Evolutionary conservation across 345 rosid genomes (phyloP), one percentile per base, ranked within the genome.

Genomic region (Raphanus sativus): DNA sequence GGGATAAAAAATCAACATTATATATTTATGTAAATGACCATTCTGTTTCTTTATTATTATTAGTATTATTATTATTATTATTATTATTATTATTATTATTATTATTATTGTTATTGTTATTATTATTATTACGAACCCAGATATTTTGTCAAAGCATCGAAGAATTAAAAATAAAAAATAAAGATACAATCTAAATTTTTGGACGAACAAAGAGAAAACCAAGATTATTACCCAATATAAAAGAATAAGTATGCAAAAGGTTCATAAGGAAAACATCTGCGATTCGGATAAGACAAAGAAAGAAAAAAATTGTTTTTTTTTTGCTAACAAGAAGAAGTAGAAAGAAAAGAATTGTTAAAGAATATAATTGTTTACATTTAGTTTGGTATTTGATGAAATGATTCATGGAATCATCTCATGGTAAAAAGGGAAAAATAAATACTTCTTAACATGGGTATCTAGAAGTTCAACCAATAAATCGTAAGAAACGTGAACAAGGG

Each of bases 111-210:
- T 16, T 66, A 42, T 24, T 40, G 2, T 65, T 4, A 4, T 48
- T 58, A 24, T 16, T 15, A 26, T 77, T 26, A 70, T 54, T 63
- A 13, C 66, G 50, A 63, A 50, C 48, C 40, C 62, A 62, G 15
- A 50, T 62, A 4, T 33, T 69, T 25, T 25, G 7, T 11, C 63
- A 61, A 75, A 32, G 52, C 36, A 68, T 13, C 12, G 2, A 13
- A 59, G 0, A 21, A 4, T 26, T n/a, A 15, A 15, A 56, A 26
- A 58, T 0, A 3, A 17, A 10, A 42, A 5, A 12, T 3, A 54
- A 52, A 5, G 56, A 56, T 75, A 66, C 45, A 56, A 26, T 36
- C 45, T 25, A n/a, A 10, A 48, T 30, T 48, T 13, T 50, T 6
- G 26, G 36, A 68, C 8, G 52, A 45, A 2, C 62, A 68, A 48